A percentile compares a stretch with the other conserved stretches of the same genome.
Conservation (phyloP, 768 basidiomycete genomes). For the Calocybe indica region DNA sequence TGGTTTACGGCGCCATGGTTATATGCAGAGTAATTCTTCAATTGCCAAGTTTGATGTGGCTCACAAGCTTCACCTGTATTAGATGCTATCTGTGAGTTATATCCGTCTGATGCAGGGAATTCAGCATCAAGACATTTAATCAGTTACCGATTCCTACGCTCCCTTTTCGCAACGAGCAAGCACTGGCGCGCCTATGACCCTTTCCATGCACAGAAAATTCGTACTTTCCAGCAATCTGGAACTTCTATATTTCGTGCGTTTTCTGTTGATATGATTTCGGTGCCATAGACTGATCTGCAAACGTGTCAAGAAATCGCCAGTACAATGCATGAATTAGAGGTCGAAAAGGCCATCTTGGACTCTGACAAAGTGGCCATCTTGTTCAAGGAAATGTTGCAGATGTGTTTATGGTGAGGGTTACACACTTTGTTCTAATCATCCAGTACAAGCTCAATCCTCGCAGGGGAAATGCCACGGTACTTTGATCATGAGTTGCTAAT, state of each 20-base stretch:
- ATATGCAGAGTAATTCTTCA: slow-evolving; percentile 71
- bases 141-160: slow-evolving; percentile 82
- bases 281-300: not conserved
- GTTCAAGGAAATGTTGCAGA: slow-evolving; percentile 84
- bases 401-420: slow-evolving; percentile 69
- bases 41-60: not conserved
- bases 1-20: slow-evolving; percentile 97
- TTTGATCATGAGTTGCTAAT: slow-evolving; percentile 8
- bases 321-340: slow-evolving; percentile 62
- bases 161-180: slow-evolving; percentile 58
- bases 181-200: slow-evolving; percentile 81
- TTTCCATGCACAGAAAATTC: slow-evolving; percentile 73
- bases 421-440: not conserved
- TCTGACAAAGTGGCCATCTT: slow-evolving; percentile 52
- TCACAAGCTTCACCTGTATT: not conserved
- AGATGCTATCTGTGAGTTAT: slow-evolving; percentile 69
- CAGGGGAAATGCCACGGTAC: slow-evolving; percentile 93
- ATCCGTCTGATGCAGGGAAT: not conserved
- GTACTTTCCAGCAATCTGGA: slow-evolving; percentile 76
- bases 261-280: not conserved
- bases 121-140: not conserved
- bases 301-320: slow-evolving; percentile 57
- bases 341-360: slow-evolving; percentile 41
- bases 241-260: slow-evolving; percentile 71
- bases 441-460: not conserved